Evolutionary conservation across 2,329 filamentous ascomycete genomes (phyloP).

Genomic region (Xylaria sp.): DNA sequence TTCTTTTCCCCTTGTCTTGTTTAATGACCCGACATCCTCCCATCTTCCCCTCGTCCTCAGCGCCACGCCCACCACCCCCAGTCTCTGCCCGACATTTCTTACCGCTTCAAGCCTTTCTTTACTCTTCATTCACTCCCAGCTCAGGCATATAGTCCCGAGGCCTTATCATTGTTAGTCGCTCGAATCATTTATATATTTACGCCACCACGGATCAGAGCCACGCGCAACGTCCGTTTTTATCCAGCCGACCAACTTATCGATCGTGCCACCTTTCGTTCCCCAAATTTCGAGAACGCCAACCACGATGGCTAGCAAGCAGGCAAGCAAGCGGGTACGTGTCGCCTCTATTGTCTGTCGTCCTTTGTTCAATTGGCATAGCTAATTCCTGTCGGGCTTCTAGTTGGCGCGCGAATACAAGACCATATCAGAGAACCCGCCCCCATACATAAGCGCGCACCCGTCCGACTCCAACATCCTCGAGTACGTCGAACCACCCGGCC

Average conservation of each 20-base stretch:
- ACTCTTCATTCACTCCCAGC: conserved; percentile 3
- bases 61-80: too few species aligned
- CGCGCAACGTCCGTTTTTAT: not conserved
- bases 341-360: not conserved
- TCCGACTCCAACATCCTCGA: conserved; percentile 91
- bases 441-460: conserved; percentile 86
- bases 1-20: not conserved
- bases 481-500: conserved; percentile 47
- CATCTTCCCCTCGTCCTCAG: too few species aligned
- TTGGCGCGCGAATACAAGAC: conserved; percentile 66
- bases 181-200: not conserved
- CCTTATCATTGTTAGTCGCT: not conserved
- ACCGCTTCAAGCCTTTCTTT: conserved; percentile 5
- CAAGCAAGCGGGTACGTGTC: conserved; percentile 67
- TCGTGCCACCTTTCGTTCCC: conserved; percentile 25
- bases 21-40: not conserved
- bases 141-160: not conserved
- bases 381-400: conserved; percentile 42
- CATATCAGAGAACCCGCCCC: conserved; percentile 74
- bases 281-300: conserved; percentile 3
- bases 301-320: conserved; percentile 71
- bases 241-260: not conserved
- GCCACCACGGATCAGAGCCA: not conserved
- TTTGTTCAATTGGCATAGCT: not conserved
- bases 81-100: not conserved